Evolutionary conservation across 2,329 filamentous ascomycete species (phyloP).

Genomic region (Arachnopeziza araneosa): DNA sequence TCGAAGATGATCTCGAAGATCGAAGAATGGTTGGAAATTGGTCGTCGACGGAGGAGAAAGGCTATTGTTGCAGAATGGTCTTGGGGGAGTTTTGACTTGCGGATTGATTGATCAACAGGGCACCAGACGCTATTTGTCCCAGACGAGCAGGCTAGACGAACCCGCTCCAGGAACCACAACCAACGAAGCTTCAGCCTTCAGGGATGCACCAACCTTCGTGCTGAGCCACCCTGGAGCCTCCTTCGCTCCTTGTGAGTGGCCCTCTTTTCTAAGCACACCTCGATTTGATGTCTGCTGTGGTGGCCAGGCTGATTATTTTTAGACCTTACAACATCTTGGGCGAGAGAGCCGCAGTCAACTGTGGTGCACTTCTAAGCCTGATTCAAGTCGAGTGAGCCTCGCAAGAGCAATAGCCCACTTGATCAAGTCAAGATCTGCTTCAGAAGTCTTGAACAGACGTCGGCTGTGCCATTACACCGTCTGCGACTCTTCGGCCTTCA

Average conservation of each 20-base stretch:
- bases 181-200: background rate
- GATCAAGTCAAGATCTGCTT: background rate
- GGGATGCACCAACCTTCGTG: background rate
- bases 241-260: slow-evolving; percentile 3
- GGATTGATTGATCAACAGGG: slow-evolving; percentile 3
- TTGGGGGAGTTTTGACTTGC: background rate
- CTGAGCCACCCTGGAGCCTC: slow-evolving; percentile 3
- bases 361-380: background rate
- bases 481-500: background rate
- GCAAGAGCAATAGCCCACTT: background rate
- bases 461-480: background rate
- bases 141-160: background rate
- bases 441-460: background rate
- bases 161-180: slow-evolving; percentile 5
- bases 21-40: background rate
- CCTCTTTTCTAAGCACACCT: background rate
- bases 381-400: background rate
- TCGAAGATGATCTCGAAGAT: background rate
- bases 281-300: background rate
- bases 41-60: background rate
- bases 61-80: background rate
- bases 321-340: background rate
- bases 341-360: background rate
- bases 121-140: slow-evolving; percentile 2
- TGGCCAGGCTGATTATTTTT: background rate